phyloP scores from a whole-genome alignment of 1,284 basidiomycete genomes.

The Trichosporon faecale region DNA sequence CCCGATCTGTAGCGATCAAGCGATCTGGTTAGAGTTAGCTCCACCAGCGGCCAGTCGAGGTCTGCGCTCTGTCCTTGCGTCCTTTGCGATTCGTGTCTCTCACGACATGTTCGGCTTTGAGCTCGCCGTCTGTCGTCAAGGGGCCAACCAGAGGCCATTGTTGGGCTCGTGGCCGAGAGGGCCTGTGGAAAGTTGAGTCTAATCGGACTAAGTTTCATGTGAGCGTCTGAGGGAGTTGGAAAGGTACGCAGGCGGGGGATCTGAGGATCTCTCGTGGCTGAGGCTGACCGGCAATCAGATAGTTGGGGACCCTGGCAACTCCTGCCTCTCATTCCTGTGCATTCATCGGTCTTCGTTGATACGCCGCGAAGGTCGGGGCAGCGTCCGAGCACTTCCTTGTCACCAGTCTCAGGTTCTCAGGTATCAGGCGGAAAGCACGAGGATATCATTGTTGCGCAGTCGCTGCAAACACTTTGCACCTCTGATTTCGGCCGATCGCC shows the following conservation, averaged over 20 bases:
- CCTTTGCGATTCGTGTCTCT: not conserved
- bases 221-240: not conserved
- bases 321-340: not conserved
- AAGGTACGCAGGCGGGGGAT: not conserved
- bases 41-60: not conserved
- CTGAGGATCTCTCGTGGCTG: not conserved
- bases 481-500: slow-evolving; percentile 1
- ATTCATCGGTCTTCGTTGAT: not conserved
- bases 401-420: not conserved
- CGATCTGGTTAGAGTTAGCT: slow-evolving; percentile 3
- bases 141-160: not conserved
- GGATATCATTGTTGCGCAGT: not conserved
- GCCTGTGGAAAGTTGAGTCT: not conserved
- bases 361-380: not conserved
- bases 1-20: not conserved
- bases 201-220: not conserved
- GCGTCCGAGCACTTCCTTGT: not conserved
- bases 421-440: not conserved
- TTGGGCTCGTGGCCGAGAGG: not conserved
- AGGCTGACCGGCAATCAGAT: not conserved
- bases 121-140: slow-evolving; percentile 3
- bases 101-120: not conserved
- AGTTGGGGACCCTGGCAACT: not conserved
- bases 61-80: not conserved
- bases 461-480: not conserved